phyloP scores from a whole-genome alignment of 768 basidiomycete genomes.

The Terana coerulea region DNA sequence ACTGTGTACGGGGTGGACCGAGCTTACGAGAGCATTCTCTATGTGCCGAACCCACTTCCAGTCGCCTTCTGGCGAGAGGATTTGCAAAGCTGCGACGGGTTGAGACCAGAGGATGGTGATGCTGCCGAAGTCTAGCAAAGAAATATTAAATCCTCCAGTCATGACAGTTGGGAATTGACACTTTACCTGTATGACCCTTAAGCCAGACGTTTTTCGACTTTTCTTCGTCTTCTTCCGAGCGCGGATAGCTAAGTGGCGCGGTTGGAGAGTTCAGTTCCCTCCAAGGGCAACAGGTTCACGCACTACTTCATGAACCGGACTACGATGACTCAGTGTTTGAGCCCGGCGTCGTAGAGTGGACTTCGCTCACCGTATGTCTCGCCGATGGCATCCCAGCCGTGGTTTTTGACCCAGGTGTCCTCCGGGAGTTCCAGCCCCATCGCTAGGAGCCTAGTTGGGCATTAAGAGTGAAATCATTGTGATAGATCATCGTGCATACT shows the following conservation, averaged over 20 bases:
- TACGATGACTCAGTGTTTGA: neutral
- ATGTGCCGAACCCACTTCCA: constrained; percentile 40
- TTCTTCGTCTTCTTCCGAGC: constrained; percentile 43
- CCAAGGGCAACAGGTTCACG: neutral
- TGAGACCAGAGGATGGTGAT: constrained; percentile 61
- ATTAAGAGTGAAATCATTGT: neutral
- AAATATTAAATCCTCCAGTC: neutral
- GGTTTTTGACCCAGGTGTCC: constrained; percentile 37
- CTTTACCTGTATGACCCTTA: constrained; percentile 53
- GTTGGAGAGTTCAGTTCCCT: too few relatives aligned
- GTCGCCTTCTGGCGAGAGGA: constrained; percentile 44
- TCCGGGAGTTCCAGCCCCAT: constrained; percentile 44
- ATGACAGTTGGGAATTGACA: neutral
- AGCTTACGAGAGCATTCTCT: constrained; percentile 32
- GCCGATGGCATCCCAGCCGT: constrained; percentile 33
- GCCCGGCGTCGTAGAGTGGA: neutral
- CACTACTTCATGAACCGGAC: neutral
- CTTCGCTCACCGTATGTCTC: constrained; percentile 30
- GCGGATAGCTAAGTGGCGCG: constrained; percentile 39
- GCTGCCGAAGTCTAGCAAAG: constrained; percentile 43
- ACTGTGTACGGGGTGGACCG: neutral
- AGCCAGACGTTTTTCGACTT: constrained; percentile 54
- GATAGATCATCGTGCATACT: constrained; percentile 23
- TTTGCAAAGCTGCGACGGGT: constrained; percentile 55
- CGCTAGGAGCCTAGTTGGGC: constrained; percentile 33